Evolutionary conservation across 1,139 yeast genomes (phyloP), one percentile per base, ranked within the genome.

Genomic region (Taiozyma sp.): DNA sequence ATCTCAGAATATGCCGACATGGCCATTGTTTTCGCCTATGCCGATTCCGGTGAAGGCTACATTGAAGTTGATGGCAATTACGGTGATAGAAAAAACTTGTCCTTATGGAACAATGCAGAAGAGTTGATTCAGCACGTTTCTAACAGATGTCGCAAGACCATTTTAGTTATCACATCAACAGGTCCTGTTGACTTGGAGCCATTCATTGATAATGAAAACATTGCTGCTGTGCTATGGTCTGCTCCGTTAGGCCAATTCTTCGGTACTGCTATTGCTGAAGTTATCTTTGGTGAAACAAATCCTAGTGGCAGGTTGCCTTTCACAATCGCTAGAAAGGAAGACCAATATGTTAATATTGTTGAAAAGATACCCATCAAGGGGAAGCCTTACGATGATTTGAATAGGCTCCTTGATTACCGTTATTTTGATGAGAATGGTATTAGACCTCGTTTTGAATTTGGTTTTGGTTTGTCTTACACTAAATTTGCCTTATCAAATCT

Each of bases 261-360:
- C 55, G 80, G 76, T 50, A 55, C 69, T 56, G 77, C 75, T 13
- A 68, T 77, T 42, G 77, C 77, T 1, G 78, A 78, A 30, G 63
- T 76, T 16, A 64, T 79, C 48, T 82, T 80, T 66, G 88, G 88
- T 2, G 83, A 77, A 42, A 71, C 68, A 24, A 79, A 79, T 56
- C 87, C 87, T 8, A 77, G 83, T 22, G 88, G 87, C 3, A 75
- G 77, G 56, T 69, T 82, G 45, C 86, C 88, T 0, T 81, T 81
- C 58, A 81, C 87, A 1, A 74, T 82, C 58, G 85, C 87, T 13
- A 75, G 72, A 61, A 76, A 79, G 56, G 71, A 69, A 45, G 76
- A 69, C 57, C 84, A 81, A 54, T 80, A 80, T 57, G 80, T 77
- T 30, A 77, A 80, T 24, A 67, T 80, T 13, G 60, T 77, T 51